Conservation (phyloP, 116 monocot species). For the Cymodocea nodosa region DNA sequence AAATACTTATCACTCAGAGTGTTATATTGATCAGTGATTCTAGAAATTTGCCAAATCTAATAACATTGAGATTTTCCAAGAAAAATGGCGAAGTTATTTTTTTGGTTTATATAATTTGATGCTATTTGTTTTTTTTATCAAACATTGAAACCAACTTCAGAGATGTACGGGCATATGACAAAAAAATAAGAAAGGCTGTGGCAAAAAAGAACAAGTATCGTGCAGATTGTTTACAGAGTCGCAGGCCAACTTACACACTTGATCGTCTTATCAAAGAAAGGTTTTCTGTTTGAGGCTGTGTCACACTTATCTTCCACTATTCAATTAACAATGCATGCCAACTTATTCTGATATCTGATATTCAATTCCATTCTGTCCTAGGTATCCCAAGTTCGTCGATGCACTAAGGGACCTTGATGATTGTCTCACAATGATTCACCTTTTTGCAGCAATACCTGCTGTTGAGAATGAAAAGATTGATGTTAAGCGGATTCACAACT, state of each 20-base stretch:
- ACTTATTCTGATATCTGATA: background rate
- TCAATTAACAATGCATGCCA: background rate
- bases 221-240: constrained; percentile 41
- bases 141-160: constrained; percentile 17
- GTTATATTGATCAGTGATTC: too few relatives aligned
- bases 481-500: constrained; percentile 82
- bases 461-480: constrained; percentile 55
- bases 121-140: too few relatives aligned
- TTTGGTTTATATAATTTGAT: background rate
- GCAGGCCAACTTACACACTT: constrained; percentile 67
- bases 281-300: constrained; percentile 13
- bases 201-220: constrained; percentile 82
- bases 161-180: constrained; percentile 62
- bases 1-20: too few relatives aligned
- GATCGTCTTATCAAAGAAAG: constrained; percentile 73
- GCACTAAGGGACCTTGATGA: constrained; percentile 86
- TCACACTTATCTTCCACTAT: background rate
- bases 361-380: constrained; percentile 7
- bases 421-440: constrained; percentile 92
- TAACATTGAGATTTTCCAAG: background rate
- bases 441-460: constrained; percentile 90
- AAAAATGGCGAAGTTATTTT: background rate
- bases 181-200: constrained; percentile 72
- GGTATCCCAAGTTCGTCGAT: constrained; percentile 88
- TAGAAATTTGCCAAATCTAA: too few relatives aligned